A percentile compares a stretch with the other conserved stretches of the same genome.
phyloP scores from a whole-genome alignment of 371 early-diverging fungal genomes.

The Blastocladiella emersonii region DNA sequence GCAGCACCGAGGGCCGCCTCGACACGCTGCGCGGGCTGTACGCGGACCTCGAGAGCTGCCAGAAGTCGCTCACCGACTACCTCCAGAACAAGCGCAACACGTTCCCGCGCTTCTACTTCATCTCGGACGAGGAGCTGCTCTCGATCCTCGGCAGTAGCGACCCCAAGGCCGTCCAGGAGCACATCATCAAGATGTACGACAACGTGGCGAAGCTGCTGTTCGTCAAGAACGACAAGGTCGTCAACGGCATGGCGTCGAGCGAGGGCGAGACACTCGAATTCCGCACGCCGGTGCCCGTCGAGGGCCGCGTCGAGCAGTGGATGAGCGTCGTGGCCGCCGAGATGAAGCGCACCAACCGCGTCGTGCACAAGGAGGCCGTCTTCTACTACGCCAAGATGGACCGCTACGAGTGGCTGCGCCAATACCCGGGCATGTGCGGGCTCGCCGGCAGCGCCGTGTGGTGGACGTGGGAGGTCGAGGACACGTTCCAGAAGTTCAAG shows the following conservation, averaged over 20 bases:
- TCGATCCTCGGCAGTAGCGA: constrained; percentile 42
- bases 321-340: constrained; percentile 36
- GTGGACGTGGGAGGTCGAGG: constrained; percentile 53
- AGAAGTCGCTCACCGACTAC: constrained; percentile 40
- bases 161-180: constrained; percentile 38
- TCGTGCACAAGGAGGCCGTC: constrained; percentile 39
- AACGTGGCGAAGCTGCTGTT: constrained; percentile 36
- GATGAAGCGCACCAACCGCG: constrained; percentile 39
- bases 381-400: constrained; percentile 38
- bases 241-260: constrained; percentile 39
- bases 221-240: constrained; percentile 33
- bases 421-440: constrained; percentile 40
- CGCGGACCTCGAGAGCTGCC: constrained; percentile 34
- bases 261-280: constrained; percentile 37
- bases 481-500: constrained; percentile 39
- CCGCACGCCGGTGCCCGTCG: constrained; percentile 25
- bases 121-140: constrained; percentile 43
- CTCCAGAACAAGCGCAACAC: constrained; percentile 39
- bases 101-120: constrained; percentile 44
- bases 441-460: constrained; percentile 42
- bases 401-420: constrained; percentile 28
- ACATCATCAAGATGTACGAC: constrained; percentile 47
- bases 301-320: constrained; percentile 44
- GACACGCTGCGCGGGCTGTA: constrained; percentile 26
- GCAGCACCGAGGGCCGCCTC: constrained; percentile 33